Evolutionary conservation across 148 eudicot genomes (phyloP), one percentile per base, ranked within the genome.

Genomic region (Nyssa sinensis): DNA sequence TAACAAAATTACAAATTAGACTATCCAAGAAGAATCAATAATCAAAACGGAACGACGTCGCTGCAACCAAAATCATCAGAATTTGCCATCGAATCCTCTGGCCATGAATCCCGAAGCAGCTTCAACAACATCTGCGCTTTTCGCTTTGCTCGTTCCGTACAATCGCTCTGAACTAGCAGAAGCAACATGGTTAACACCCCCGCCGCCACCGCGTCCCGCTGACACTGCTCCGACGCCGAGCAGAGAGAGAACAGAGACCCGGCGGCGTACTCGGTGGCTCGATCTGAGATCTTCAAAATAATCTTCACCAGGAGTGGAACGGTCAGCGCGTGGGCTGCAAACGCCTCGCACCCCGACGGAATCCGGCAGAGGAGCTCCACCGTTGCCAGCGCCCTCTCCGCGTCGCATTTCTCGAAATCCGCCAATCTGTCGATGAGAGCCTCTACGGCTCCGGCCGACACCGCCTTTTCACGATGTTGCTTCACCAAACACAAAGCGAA

Each of bases 221-320:
- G 88, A 35, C 81, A 76, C 76, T 66, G 73, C 77, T 94, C 98
- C 72, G 93, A 78, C 21, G 80, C 74, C 21, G 88, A 80, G 66
- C 97, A 90, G n/a, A 94, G 79, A 69, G 91, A 64, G 63, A 94
- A 58, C 73, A 94, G 75, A 37, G 94, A 86, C 13, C 98, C 98
- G 31, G 94, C 90, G 0, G 97, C 97, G 78, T 89, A 87, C 77
- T 94, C 98, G 8, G 98, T 94, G 39, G 98, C 97, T 2, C 97
- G 81, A 4, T 89, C 94, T 7, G 97, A 91, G 0, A 94, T 79
- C 61, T 88, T 89, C 19, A 91, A 69, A 0, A 91, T 82, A 0
- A 79, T 83, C 67, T 81, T 91, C 27, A 91, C 97, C 14, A 94
- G 79, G 0, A 87, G 44, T 6, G 90, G 94, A 2, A 88, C 90